Base-by-base conservation (phyloP, 257 asterid genomes). In the Solanum pimpinellifolium region DNA sequence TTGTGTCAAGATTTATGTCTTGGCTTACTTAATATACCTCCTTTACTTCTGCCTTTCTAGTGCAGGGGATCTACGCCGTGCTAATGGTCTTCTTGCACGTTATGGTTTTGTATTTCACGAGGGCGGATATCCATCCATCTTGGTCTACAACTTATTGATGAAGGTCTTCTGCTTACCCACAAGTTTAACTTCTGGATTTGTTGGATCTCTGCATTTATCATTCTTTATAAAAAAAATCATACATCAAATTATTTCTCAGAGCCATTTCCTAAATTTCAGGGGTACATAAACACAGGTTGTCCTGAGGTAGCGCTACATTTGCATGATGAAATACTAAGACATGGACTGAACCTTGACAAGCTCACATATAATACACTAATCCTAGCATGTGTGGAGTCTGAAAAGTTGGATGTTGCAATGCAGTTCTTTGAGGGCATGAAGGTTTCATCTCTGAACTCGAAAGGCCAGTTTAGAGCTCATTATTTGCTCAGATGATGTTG, bases 51-150 rank as follows among this genome's bases (percentile, higher is more conserved):
- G 86, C 88, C 86, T 87, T 89, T 94, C 93, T 92, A 91, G 95
- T 90, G 97, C 94, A 94, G 97, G 97, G 91, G 95, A 94, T 90
- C 95, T 94, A 82, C 94, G 94, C 92, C 97, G 97, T 87, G 95
- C 97, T 76, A 93, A 94, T 90, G 97, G 97, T 42, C 97, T 94
- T 89, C 97, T 94, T 75, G 97, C 97, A 81, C 92, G 95, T 88
- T 94, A 90, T 68, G 92, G 94, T 87, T 87, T 88, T 86, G 93
- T 87, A 69, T 90, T 94, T 89, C 93, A 92, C 86, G 92, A 92
- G 91, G 93, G 92, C n/a, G 94, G 94, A 88, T 78, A 83, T 46
- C 90, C 93, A 83, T 91, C 94, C 11, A 85, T 91, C 81, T 74
- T 88, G 86, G 90, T 91, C 25, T 94, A 91, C 90, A 94, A 94